Evolutionary conservation across 2,329 filamentous ascomycete species (phyloP), one percentile per base, ranked within the genome.

Genomic region (Truncatella angustata): DNA sequence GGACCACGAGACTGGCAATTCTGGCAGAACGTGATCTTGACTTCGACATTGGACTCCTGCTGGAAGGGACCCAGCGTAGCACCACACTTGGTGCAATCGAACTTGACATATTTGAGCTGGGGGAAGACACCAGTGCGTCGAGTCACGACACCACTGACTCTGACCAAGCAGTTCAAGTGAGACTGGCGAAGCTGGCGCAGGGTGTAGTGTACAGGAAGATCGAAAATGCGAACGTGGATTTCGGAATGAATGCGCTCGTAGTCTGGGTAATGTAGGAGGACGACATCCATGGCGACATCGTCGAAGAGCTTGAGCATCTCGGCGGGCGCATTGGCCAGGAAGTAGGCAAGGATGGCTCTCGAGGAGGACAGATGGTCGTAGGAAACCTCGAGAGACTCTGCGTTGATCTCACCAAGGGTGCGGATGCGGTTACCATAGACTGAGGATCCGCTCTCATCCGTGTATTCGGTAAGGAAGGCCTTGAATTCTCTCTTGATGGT

Each of bases 401-500:
- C 91, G 69, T 99, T 99, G 68, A 97, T 81, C 72, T 97, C 93
- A 76, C 94, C 95, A n/a, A 99, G 84, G 0, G 90, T 97, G 60
- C 91, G 85, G 59, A 99, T 96, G 51, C 92, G 88, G 61, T 91
- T 92, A 50, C 94, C 94, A 68, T 99, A 99, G 47, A 99, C 91
- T 0, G 94, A 99, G 4, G 85, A 87, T 50, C 91, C 92, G 58
- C 87, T 85, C 50, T 91, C 85, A 64, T 99, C 94, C 5, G 87
- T 96, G 69, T 95, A 97, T 62, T 97, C 93, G 10, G 94, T 97
- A 63, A 99, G 76, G 76, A 99, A 99, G 3, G 90, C 88, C 70
- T 96, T 96, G 82, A 99, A 99, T 71, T 99, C 94, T 63, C 93
- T 85, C 66, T 91, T 92, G 70, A 99, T 94, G 1, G 92, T 95